These are phyloP conservation scores for Eucalyptus victrix DNA, from an alignment of 345 rosid genomes.

Conservation along the genomic window DNA sequence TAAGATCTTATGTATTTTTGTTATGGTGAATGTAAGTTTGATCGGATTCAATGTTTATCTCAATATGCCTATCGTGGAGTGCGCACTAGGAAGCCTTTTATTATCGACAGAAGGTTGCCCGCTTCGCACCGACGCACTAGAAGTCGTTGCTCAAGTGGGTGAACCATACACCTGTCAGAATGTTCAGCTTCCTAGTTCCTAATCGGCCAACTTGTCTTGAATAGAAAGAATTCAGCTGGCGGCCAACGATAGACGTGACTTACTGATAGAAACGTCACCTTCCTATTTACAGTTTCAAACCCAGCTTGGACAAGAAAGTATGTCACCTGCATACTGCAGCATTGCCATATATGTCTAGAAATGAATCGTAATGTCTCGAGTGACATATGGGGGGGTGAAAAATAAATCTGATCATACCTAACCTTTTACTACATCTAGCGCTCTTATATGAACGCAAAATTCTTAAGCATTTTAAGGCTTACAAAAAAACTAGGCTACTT, in stretches of 20 bases:
- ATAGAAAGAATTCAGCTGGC: background rate
- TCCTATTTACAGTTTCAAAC: background rate
- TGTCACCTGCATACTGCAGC: background rate
- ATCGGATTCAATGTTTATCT: background rate
- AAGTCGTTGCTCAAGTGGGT: background rate
- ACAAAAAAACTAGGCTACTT: background rate
- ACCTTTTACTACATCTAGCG: background rate
- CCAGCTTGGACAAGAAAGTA: background rate
- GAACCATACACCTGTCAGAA: background rate
- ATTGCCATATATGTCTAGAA: background rate
- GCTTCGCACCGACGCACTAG: background rate
- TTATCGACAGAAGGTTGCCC: background rate
- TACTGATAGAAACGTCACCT: background rate
- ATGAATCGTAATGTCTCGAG: background rate
- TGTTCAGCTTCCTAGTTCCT: background rate
- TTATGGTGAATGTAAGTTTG: background rate
- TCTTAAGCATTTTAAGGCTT: background rate
- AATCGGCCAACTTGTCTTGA: background rate
- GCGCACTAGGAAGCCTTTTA: background rate
- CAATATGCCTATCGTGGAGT: background rate
- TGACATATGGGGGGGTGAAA: background rate
- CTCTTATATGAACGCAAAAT: background rate
- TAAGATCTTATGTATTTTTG: background rate
- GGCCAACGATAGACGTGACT: background rate
- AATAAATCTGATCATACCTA: background rate